These are phyloP conservation scores for Xylariaceae sp. DNA, from an alignment of 2,329 filamentous ascomycete genomes.

Conservation along the genomic window DNA sequence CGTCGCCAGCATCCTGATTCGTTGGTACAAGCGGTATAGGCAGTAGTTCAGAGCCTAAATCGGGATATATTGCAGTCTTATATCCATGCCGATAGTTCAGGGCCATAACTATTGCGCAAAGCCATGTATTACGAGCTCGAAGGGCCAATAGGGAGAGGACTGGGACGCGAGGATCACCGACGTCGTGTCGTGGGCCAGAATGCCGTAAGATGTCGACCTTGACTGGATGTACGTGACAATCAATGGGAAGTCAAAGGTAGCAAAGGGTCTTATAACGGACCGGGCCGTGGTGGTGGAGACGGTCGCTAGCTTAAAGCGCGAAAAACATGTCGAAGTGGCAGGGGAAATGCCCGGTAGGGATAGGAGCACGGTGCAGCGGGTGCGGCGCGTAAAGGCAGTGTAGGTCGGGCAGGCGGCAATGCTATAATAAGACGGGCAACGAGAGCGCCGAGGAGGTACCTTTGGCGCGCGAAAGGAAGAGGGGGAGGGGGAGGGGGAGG, in stretches of 20 bases:
- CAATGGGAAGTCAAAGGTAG: background rate
- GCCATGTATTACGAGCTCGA: slow-evolving; percentile 3
- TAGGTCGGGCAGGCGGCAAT: too few relatives aligned
- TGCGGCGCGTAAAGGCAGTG: background rate
- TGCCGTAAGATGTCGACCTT: background rate
- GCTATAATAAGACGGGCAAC: too few relatives aligned
- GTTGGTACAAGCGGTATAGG: slow-evolving; percentile 20
- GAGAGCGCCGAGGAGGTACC: background rate
- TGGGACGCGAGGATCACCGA: background rate
- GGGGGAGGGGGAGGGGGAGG: too few relatives aligned
- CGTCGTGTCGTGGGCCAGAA: background rate
- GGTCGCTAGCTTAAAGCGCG: background rate
- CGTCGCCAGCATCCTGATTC: slow-evolving; percentile 8
- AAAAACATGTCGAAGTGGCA: background rate
- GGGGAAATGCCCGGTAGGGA: background rate
- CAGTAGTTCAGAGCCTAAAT: background rate
- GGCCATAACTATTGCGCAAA: slow-evolving; percentile 9
- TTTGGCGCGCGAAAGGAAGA: background rate
- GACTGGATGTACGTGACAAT: background rate
- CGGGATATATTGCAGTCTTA: background rate
- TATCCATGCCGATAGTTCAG: slow-evolving; percentile 10
- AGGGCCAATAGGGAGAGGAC: slow-evolving; percentile 3
- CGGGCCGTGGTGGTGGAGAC: background rate
- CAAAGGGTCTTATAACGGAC: background rate
- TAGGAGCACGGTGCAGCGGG: background rate